phyloP scores from a whole-genome alignment of 106 monocot genomes.

The Allium fistulosum region DNA sequence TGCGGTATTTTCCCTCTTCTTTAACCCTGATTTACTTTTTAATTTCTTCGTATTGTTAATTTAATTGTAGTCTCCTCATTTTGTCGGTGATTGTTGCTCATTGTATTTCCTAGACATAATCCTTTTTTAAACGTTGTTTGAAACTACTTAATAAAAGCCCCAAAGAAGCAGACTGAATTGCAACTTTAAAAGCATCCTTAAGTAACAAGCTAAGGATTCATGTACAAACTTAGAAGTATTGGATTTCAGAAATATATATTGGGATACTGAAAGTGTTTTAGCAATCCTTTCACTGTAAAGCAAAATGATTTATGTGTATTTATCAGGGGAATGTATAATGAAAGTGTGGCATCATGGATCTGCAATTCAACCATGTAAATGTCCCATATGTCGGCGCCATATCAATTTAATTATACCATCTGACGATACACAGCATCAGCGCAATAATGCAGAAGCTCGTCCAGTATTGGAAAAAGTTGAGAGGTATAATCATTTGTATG shows the following conservation, averaged over 20 bases:
- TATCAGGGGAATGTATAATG: slow-evolving; percentile 73
- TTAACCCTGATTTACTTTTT: background rate
- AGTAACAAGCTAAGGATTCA: too few species aligned
- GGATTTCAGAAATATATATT: too few species aligned
- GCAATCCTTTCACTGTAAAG: too few species aligned
- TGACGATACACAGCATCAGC: slow-evolving; percentile 15
- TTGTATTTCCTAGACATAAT: too few species aligned
- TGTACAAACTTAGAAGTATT: too few species aligned
- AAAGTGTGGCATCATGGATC: slow-evolving; percentile 83
- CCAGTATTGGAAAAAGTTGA: slow-evolving; percentile 43
- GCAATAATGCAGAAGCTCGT: slow-evolving; percentile 29
- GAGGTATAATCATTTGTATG: slow-evolving; percentile 76
- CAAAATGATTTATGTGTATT: background rate
- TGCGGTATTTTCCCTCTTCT: slow-evolving; percentile 27
- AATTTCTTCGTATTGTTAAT: background rate
- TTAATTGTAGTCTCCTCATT: too few species aligned
- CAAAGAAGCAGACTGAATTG: too few species aligned
- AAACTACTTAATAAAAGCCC: too few species aligned
- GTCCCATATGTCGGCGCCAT: slow-evolving; percentile 79
- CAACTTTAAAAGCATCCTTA: too few species aligned
- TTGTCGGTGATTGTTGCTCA: too few species aligned
- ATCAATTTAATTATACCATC: slow-evolving; percentile 80
- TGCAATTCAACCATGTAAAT: slow-evolving; percentile 79
- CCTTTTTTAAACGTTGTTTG: too few species aligned
- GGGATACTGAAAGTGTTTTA: too few species aligned